Evolutionary conservation across 371 early-diverging fungal species (phyloP), one percentile per base, ranked within the genome.

Genomic region (Actinomortierella wolfii): DNA sequence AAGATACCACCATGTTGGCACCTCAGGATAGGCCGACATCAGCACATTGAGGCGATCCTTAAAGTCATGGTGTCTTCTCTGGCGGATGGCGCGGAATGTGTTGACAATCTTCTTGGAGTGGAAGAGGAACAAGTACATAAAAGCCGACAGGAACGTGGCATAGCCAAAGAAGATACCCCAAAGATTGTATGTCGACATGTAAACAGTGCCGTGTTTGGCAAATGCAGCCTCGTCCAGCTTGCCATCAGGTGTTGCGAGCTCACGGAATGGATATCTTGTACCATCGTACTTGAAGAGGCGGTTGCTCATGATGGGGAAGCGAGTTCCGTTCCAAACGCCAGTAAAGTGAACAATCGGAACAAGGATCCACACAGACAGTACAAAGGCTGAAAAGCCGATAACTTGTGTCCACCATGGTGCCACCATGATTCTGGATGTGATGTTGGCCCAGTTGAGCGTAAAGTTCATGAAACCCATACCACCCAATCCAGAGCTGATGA

Each of bases 401-500:
- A 68, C 74, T 39, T 76, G 73, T 17, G 78, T 65, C 78, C 78
- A 78, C 76, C 73, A 78, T 9, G 78, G 78, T 7, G 67, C 64
- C 34, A 73, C 62, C 73, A 71, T 71, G 61, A 64, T 64, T 15
- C n/a, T 64, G 21, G 71, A 67, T 15, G 68, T 68, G 21, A 76
- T 57, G 39, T 67, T 63, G 41, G 76, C 62, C 78, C 78, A 78
- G 47, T 76, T 54, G 39, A 78, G 52, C 2, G 78, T 67, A 29
- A 78, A 65, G 68, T 70, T 71, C 42, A 78, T 24, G 29, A 78
- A 61, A 8, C 78, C 78, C 76, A 71, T 68, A 29, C 78, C 78
- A 6, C 76, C 61, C 26, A 70, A 46, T n/a, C 76, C 73, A 57
- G 71, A 70, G 46, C 68, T 62, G 26, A 73, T 51, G 43, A 68